Evolutionary conservation across 768 basidiomycete genomes (phyloP), one percentile per base, ranked within the genome.

Genomic region (Lactarius evosmus): DNA sequence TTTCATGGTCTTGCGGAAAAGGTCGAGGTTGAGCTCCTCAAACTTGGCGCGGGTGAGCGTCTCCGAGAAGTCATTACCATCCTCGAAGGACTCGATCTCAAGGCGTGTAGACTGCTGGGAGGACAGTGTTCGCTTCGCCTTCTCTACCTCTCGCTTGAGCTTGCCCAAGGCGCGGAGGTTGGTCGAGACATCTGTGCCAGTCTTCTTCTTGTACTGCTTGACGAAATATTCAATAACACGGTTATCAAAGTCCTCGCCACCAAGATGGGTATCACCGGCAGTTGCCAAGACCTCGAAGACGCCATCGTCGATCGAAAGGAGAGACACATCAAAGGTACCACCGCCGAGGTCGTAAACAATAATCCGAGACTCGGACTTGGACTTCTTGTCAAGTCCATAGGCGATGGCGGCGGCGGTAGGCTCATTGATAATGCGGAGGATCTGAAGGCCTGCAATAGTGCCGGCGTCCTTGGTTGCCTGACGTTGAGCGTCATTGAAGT

Each of bases 1-100:
- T 82, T 95, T 95, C 93, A 98, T 93, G 36, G 96, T 99, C 85
- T 96, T 96, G 73, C 96, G 85, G 91, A 99, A 99, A 58, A 98
- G 86, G 72, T 99, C 96, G 81, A 97, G 89, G 86, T 96, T 97
- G 69, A 98, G 83, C 76, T 98, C 95, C 77, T 98, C 96, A 74
- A 99, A 98, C 79, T 97, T 98, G 80, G 96, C 96, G 60, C 96
- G 87, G 58, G 96, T 98, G 34, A 98, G 85, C 7, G 92, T 93
- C 83, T 98, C 96, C 36, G 94, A 91, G 72, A 98, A 93, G 81
- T 99, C 96, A 70, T 96, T 95, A 68, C 96, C 96, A 71, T 87
- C 85, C 76, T 95, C 95, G 77, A 98, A 98, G 32, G 85, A 85
- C 78, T 99, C 96, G 66, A 99, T 96, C 75, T 99, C 96, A 68